Conservation (phyloP, 768 basidiomycete species). For the Tephrocybe sp. region DNA sequence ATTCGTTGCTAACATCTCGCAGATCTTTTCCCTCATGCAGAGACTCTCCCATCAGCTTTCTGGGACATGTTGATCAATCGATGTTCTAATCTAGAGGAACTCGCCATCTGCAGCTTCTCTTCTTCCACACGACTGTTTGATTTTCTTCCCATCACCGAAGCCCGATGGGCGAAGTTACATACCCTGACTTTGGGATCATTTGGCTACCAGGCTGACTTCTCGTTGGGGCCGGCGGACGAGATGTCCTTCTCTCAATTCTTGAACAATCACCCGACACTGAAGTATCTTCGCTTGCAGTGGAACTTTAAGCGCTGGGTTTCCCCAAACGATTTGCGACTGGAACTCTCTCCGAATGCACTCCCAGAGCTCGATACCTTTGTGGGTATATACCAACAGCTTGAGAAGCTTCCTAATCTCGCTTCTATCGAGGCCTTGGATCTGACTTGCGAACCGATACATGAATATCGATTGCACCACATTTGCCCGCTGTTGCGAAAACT, state of each 20-base stretch:
- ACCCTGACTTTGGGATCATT: slow-evolving; percentile 50
- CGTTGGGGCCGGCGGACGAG: slow-evolving; percentile 33
- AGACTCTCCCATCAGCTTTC: slow-evolving; percentile 38
- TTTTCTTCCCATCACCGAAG: slow-evolving; percentile 38
- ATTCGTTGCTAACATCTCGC: slow-evolving; percentile 8
- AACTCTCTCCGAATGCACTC: slow-evolving; percentile 27
- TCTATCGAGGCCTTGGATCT: slow-evolving; percentile 43
- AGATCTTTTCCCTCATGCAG: slow-evolving; percentile 40
- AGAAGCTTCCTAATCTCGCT: slow-evolving; percentile 33
- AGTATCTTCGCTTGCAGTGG: slow-evolving; percentile 47
- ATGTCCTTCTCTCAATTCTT: slow-evolving; percentile 35
- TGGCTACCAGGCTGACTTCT: slow-evolving; percentile 47
- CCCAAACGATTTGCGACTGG: slow-evolving; percentile 36
- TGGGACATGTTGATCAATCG: slow-evolving; percentile 50
- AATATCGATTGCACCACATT: slow-evolving; percentile 30
- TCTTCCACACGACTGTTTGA: slow-evolving; percentile 45
- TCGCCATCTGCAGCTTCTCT: slow-evolving; percentile 51
- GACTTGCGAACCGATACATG: slow-evolving; percentile 49
- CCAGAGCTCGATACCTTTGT: slow-evolving; percentile 41
- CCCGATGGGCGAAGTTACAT: slow-evolving; percentile 39
- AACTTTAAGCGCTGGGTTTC: slow-evolving; percentile 53
- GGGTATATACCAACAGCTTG: slow-evolving; percentile 49
- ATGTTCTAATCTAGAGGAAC: slow-evolving; percentile 48
- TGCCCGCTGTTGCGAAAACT: slow-evolving; percentile 35
- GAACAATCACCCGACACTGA: slow-evolving; percentile 35